phyloP scores from a whole-genome alignment of 768 basidiomycete genomes.

The Amanita thiersii region DNA sequence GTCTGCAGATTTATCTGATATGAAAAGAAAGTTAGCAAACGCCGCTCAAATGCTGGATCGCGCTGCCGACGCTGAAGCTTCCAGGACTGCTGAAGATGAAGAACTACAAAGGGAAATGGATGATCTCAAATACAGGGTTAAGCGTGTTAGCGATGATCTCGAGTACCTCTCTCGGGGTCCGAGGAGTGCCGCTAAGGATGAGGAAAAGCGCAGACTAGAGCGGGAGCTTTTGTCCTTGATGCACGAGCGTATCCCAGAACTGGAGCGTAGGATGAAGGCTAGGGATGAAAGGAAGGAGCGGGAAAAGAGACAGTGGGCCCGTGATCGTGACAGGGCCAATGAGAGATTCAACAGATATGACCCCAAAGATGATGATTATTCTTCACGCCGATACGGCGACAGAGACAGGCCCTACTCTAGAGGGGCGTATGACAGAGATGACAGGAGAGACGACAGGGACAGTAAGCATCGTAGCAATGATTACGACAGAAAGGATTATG shows the following conservation, averaged over 20 bases:
- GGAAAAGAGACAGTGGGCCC: slow-evolving; percentile 71
- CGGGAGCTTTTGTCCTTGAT: slow-evolving; percentile 77
- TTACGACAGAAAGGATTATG: slow-evolving; percentile 17
- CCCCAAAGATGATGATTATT: slow-evolving; percentile 36
- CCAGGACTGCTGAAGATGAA: slow-evolving; percentile 74
- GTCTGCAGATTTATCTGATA: slow-evolving; percentile 68
- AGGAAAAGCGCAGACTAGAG: slow-evolving; percentile 81
- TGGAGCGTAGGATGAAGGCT: slow-evolving; percentile 78
- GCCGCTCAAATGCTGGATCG: slow-evolving; percentile 78
- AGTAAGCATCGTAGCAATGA: slow-evolving; percentile 35
- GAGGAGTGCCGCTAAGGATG: slow-evolving; percentile 64
- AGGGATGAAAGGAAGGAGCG: slow-evolving; percentile 68
- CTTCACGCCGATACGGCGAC: slow-evolving; percentile 35
- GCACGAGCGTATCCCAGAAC: slow-evolving; percentile 88
- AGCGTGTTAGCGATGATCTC: slow-evolving; percentile 84
- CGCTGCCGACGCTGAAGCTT: slow-evolving; percentile 51
- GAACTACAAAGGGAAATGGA: slow-evolving; percentile 85
- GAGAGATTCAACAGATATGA: slow-evolving; percentile 69
- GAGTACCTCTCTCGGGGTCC: slow-evolving; percentile 80
- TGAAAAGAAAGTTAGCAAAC: slow-evolving; percentile 76
- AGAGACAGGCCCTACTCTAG: slow-evolving; percentile 48
- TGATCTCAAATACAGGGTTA: slow-evolving; percentile 78
- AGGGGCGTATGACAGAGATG: slow-evolving; percentile 24
- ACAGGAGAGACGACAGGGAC: slow-evolving; percentile 20
- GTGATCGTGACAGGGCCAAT: slow-evolving; percentile 80